A percentile compares a stretch with the other conserved stretches of the same genome.
phyloP scores from a whole-genome alignment of 2,329 filamentous ascomycete species.

The Pestalotiopsis sp. region DNA sequence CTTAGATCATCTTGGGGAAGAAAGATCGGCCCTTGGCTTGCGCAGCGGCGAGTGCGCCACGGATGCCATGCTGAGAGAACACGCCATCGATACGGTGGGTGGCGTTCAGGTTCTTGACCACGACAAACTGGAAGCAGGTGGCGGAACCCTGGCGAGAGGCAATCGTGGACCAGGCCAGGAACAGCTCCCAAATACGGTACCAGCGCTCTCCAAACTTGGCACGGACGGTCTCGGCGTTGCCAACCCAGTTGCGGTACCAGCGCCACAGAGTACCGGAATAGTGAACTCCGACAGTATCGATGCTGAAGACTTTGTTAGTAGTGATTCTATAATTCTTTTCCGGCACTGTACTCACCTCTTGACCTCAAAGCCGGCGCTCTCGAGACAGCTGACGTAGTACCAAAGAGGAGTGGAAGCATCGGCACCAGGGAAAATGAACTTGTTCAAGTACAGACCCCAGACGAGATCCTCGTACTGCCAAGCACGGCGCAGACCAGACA shows the following conservation, averaged over 20 bases:
- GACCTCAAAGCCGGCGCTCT: conserved; percentile 83
- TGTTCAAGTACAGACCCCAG: conserved; percentile 99
- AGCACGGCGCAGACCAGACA: conserved; percentile 84
- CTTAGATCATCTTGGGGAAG: neutral
- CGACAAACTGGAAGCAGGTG: conserved; percentile 83
- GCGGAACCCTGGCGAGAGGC: conserved; percentile 81
- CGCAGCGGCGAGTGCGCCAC: conserved; percentile 13
- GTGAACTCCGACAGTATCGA: conserved; percentile 92
- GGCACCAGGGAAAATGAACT: conserved; percentile 94
- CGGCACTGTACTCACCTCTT: conserved; percentile 55
- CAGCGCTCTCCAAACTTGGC: conserved; percentile 91
- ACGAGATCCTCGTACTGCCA: conserved; percentile 97
- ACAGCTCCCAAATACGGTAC: conserved; percentile 94
- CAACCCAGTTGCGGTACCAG: conserved; percentile 98
- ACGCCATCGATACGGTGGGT: conserved; percentile 81
- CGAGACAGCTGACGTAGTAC: conserved; percentile 79
- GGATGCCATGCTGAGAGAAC: conserved; percentile 66
- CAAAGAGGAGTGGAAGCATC: conserved; percentile 90
- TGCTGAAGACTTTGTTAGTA: conserved; percentile 23
- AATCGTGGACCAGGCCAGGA: conserved; percentile 85
- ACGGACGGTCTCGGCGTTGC: conserved; percentile 84
- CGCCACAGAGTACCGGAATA: conserved; percentile 93
- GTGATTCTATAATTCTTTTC: no score
- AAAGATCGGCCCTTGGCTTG: conserved; percentile 8
- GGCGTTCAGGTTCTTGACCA: conserved; percentile 89